Evolutionary conservation across 2,329 filamentous ascomycete species (phyloP).

Genomic region (Hymenoscyphus repandus): DNA sequence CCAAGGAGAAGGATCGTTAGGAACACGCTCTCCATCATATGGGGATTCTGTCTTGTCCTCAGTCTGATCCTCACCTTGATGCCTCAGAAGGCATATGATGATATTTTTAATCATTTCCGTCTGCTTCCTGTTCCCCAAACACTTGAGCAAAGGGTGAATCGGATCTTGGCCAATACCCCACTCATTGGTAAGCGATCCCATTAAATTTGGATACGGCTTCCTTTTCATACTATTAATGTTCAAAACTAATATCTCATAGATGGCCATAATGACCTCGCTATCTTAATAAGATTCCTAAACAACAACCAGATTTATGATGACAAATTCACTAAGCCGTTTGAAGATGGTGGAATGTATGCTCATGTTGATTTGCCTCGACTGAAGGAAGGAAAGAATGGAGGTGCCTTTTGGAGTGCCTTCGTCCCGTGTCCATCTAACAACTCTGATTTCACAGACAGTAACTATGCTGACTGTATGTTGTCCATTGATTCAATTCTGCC

Average conservation of each 20-base stretch:
- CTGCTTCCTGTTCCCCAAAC: slow-evolving; percentile 20
- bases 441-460: slow-evolving; percentile 67
- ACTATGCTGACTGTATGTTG: slow-evolving; percentile 59
- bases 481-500: background rate
- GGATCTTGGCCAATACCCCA: slow-evolving; percentile 41
- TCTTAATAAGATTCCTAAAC: slow-evolving; percentile 60
- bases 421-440: slow-evolving; percentile 69
- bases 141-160: slow-evolving; percentile 34
- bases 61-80: slow-evolving; percentile 14
- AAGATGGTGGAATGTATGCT: slow-evolving; percentile 58
- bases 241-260: slow-evolving; percentile 45
- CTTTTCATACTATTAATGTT: background rate
- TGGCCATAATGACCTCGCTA: slow-evolving; percentile 84
- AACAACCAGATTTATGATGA: slow-evolving; percentile 72
- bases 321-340: slow-evolving; percentile 71
- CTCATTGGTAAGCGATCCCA: slow-evolving; percentile 38
- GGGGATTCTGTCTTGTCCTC: slow-evolving; percentile 14
- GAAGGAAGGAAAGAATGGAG: slow-evolving; percentile 65
- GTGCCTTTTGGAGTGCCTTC: slow-evolving; percentile 91
- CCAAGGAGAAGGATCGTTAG: background rate
- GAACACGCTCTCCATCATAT: background rate
- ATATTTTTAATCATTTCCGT: slow-evolving; percentile 4
- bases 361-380: slow-evolving; percentile 81
- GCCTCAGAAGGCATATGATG: slow-evolving; percentile 1
- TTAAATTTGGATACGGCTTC: background rate